Evolutionary conservation across 2,329 filamentous ascomycete species (phyloP), one percentile per base, ranked within the genome.

Genomic region (Chaetomium globosum): DNA sequence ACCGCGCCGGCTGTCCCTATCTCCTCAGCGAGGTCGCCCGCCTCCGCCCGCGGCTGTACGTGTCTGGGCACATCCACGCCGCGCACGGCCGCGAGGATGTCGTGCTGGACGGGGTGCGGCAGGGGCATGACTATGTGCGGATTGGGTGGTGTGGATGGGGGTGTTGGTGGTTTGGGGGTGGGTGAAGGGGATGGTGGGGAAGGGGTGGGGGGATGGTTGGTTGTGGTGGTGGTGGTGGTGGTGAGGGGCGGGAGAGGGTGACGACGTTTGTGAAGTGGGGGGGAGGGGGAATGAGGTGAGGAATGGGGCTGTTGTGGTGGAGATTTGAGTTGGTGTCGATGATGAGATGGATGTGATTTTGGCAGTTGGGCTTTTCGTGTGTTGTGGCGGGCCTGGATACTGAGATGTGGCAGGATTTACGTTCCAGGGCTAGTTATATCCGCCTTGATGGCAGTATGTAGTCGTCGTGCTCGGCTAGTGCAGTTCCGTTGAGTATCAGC

Each of bases 1-100:
- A 43, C 61, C 30, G 23, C 0, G 61, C 61, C 72, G 74, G 2
- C 54, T 75, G 74, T 49, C 30, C 59, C 4, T 63, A 72, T 43
- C 67, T 77, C 2, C 59, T 76, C 31, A 36, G 67, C 3, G 71
- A 73, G 63, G 31, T 77, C 3, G 74, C 73, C 71, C 71, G 72
- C 9, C 64, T 73, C 9, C 71, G 68, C 23, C 76, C 77, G 3
- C 39, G 36, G 21, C 67, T 79, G 55, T 73, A 76, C 63, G 74
- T 77, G 9, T 78, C 77, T 61, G 75, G 77, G 2, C 77, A 79
- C 55, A 70, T 78, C 9, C 75, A 78, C 55, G 74, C 9, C 19
- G 61, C 53, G 8, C 26, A 31, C 54, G 54, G 61, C 3, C 28
- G 53, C 30, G 53, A 57, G 19, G 46, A 63, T 21, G 61, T 63